Conservation (phyloP, 208 protist genomes). For the Crithidia fasciculata region DNA sequence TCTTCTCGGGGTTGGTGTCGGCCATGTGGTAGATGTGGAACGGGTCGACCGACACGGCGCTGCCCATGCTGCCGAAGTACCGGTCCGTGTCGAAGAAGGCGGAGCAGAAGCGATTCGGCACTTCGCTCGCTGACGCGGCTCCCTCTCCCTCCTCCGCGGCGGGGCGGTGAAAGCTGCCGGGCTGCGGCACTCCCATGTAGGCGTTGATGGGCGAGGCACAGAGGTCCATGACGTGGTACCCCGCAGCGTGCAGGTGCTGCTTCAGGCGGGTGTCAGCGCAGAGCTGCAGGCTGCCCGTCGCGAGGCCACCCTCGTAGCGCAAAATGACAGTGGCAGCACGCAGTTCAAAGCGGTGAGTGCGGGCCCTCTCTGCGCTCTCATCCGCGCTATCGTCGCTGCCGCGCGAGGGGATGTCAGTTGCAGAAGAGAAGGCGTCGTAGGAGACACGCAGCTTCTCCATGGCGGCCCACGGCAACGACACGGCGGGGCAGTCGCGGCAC, state of each 20-base stretch:
- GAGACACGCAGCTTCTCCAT: slow-evolving; percentile 69
- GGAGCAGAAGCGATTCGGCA: slow-evolving; percentile 83
- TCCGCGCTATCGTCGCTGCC: too few species aligned
- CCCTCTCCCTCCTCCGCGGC: background rate
- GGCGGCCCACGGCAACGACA: slow-evolving; percentile 74
- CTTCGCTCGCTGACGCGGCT: slow-evolving; percentile 38
- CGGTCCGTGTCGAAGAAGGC: slow-evolving; percentile 86
- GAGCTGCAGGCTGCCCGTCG: slow-evolving; percentile 85
- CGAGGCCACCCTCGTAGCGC: slow-evolving; percentile 81
- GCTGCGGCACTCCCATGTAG: slow-evolving; percentile 70
- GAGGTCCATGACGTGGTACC: slow-evolving; percentile 87
- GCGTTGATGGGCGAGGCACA: slow-evolving; percentile 91
- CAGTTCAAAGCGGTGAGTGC: slow-evolving; percentile 35
- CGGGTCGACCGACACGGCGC: slow-evolving; percentile 72
- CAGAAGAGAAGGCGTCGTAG: slow-evolving; percentile 52
- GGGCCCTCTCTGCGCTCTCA: background rate
- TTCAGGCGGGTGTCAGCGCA: slow-evolving; percentile 87
- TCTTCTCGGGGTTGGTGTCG: slow-evolving; percentile 39
- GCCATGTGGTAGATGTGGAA: slow-evolving; percentile 33
- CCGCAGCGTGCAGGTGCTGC: slow-evolving; percentile 75
- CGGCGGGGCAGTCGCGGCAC: slow-evolving; percentile 48
- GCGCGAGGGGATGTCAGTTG: too few species aligned
- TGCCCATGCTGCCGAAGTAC: slow-evolving; percentile 89
- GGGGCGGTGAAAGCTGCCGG: slow-evolving; percentile 1
- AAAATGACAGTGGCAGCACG: slow-evolving; percentile 73